Evolutionary conservation across 768 basidiomycete genomes (phyloP), one percentile per base, ranked within the genome.

Genomic region (Glaciozyma antarctica): DNA sequence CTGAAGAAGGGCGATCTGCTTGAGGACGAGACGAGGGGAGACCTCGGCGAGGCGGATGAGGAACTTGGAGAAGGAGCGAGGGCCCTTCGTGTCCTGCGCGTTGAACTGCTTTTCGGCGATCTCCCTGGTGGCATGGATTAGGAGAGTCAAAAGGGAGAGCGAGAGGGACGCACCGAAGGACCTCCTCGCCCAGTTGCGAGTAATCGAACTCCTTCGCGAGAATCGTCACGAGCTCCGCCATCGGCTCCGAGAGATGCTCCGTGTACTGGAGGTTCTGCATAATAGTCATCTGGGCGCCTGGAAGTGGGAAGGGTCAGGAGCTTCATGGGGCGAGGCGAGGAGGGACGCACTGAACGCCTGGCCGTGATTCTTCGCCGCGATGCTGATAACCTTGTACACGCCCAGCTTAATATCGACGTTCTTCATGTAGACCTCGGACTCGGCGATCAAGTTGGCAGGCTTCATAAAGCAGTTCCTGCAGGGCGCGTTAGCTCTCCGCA

Each of bases 221-320:
- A 57, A 86, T 79, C 41, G 84, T 81, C 30, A 98, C 81, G 55
- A 88, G 85, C 70, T 97, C 94, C 0, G 95, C 94, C 85, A 97
- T 88, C 2, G 88, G 86, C 73, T 98, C 94, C 0, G 89, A 84
- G 26, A 95, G 82, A 74, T 98, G 94, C 71, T 99, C 95, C 70
- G 86, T 90, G 76, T 93, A 94, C 66, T 93, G 91, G 19, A 99
- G 79, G 55, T 83, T 85, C 74, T 95, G 92, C 77, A 94, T 88
- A 77, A 99, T 88, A 66, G 82, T 83, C 66, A 88, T 93, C 74
- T 94, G 91, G 0, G 89, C 88, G 26, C 75, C 76, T 76, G 49
- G 45, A 13, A 9, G 45, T 12, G 17, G 12, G 30, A 22, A 15
- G 43, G 17, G 9, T 24, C 8, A 21, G 19, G 47, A 48, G 47